Evolutionary conservation across 2,329 filamentous ascomycete genomes (phyloP).

Genomic region (Colletotrichum aenigma): DNA sequence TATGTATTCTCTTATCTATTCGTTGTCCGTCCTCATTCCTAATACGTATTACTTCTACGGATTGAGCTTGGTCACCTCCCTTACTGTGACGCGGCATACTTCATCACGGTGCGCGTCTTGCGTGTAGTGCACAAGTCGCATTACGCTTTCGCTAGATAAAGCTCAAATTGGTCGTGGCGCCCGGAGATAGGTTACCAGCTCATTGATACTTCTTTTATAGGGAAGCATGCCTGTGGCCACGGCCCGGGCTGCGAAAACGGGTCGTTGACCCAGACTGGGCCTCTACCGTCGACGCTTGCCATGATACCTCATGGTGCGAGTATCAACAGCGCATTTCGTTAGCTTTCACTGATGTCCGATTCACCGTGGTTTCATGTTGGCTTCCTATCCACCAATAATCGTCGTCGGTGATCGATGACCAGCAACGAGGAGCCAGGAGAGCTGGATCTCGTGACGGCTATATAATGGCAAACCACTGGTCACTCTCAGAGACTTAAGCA

Average conservation of each 20-base stretch:
- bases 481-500: neutral
- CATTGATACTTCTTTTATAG: neutral
- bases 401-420: too few relatives aligned
- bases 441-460: neutral
- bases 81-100: accelerated
- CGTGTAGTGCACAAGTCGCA: neutral
- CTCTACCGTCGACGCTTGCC: neutral
- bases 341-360: accelerated
- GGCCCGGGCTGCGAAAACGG: neutral
- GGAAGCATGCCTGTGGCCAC: neutral
- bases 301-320: neutral
- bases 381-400: accelerated
- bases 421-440: too few relatives aligned
- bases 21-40: neutral
- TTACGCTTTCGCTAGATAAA: neutral
- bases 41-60: neutral
- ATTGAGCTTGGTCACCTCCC: neutral
- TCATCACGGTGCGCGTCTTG: neutral
- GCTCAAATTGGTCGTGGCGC: neutral
- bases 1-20: neutral
- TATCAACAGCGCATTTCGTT: accelerated
- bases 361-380: accelerated
- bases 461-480: accelerated
- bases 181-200: accelerated
- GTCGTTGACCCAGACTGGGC: neutral